Conservation (phyloP, 805 yeast genomes). For the Huiozyma sinensis region DNA sequence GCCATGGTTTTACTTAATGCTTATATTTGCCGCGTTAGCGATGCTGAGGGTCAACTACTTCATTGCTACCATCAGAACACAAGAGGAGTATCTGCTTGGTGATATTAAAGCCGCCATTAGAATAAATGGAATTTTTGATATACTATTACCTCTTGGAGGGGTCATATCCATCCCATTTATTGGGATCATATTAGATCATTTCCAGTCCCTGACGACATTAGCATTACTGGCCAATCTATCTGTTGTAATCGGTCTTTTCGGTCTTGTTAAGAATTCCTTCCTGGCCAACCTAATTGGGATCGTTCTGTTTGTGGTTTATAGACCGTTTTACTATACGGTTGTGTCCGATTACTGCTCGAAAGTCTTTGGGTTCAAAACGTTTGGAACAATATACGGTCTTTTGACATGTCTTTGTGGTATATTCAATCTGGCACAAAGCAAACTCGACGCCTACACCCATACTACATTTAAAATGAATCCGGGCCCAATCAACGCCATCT, state of each 20-base stretch:
- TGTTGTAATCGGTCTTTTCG: constrained; percentile 56
- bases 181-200: constrained; percentile 67
- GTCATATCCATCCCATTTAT: constrained; percentile 77
- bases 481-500: constrained; percentile 53
- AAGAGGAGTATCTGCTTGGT: constrained; percentile 62
- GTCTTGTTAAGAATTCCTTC: constrained; percentile 40
- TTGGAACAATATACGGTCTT: constrained; percentile 86
- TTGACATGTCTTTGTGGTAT: constrained; percentile 74
- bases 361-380: constrained; percentile 85
- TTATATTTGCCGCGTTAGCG: constrained; percentile 70
- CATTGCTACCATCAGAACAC: constrained; percentile 80
- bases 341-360: constrained; percentile 87
- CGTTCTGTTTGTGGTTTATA: constrained; percentile 58
- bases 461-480: constrained; percentile 63
- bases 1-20: constrained; percentile 72
- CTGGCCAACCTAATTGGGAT: constrained; percentile 58
- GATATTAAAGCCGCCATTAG: constrained; percentile 38
- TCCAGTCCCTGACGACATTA: constrained; percentile 50
- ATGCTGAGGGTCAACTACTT: constrained; percentile 89
- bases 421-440: constrained; percentile 63
- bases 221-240: constrained; percentile 44
- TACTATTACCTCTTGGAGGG: constrained; percentile 85
- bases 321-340: constrained; percentile 90
- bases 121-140: constrained; percentile 68
- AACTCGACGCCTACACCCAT: constrained; percentile 63